Conservation (phyloP, 2,329 filamentous ascomycete genomes). For the Calonectria henricotiae region DNA sequence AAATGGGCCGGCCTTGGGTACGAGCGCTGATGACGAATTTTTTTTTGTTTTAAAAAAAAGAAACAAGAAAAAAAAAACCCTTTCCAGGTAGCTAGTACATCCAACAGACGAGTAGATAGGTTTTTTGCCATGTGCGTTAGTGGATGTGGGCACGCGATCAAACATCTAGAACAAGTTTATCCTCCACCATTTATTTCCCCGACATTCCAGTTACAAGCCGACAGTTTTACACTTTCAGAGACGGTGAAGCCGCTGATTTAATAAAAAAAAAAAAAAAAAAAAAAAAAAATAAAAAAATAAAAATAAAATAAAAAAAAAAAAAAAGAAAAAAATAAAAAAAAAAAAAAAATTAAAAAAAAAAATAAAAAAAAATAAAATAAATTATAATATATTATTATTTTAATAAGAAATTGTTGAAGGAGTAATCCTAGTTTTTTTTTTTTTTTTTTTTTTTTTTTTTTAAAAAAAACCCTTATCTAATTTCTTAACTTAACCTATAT, state of each 20-base stretch:
- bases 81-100: not conserved
- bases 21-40: not conserved
- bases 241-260: not conserved
- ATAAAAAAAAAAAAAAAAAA: not conserved
- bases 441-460: too few species aligned
- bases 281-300: too few species aligned
- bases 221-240: not conserved
- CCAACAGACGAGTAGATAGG: not conserved
- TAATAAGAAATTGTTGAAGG: too few species aligned
- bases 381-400: too few species aligned
- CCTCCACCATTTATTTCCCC: not conserved
- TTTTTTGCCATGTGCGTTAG: conserved; percentile 12
- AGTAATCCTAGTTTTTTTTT: too few species aligned
- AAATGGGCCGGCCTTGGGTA: too few species aligned
- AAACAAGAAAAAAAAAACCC: not conserved
- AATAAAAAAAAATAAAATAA: too few species aligned
- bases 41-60: not conserved
- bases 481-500: too few species aligned
- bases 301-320: too few species aligned
- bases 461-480: too few species aligned
- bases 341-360: too few species aligned
- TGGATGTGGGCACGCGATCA: conserved; percentile 2
- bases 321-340: too few species aligned
- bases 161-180: not conserved
- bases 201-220: conserved; percentile 5